These are phyloP conservation scores for Senna tora DNA, from an alignment of 306 rosid genomes.

Conservation along the genomic window DNA sequence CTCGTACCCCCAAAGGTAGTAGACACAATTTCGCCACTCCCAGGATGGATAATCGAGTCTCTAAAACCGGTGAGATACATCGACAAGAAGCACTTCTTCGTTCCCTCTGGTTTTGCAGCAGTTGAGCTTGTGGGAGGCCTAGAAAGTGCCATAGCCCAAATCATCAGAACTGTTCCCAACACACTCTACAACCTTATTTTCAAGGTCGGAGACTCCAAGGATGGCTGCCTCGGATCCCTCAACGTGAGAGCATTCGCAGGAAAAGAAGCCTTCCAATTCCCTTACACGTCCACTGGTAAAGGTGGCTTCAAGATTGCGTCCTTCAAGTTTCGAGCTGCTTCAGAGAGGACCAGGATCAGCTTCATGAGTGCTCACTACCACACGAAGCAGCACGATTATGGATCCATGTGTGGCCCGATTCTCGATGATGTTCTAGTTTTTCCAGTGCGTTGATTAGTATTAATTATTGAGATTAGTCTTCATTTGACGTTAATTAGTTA, in stretches of 20 bases:
- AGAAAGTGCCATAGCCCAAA: conserved; percentile 65
- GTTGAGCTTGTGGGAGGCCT: conserved; percentile 54
- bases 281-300: conserved; percentile 46
- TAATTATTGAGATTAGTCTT: too few relatives aligned
- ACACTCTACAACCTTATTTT: conserved; percentile 50
- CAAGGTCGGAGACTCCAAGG: conserved; percentile 63
- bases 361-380: conserved; percentile 58
- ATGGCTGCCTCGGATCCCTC: conserved; percentile 58
- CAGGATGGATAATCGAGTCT: conserved; percentile 62
- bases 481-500: too few relatives aligned
- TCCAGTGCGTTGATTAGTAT: conserved; percentile 23
- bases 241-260: conserved; percentile 58
- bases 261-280: conserved; percentile 43
- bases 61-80: conserved; percentile 60
- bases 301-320: conserved; percentile 51
- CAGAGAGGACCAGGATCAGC: conserved; percentile 40
- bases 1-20: conserved; percentile 51
- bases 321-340: conserved; percentile 51
- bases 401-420: conserved; percentile 61
- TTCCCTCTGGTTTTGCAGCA: conserved; percentile 51
- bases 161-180: conserved; percentile 49
- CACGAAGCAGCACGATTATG: conserved; percentile 47
- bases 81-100: conserved; percentile 53
- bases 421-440: conserved; percentile 52
- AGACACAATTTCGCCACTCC: conserved; percentile 53